Conservation (phyloP, 768 basidiomycete species). For the Boletus coccyginus region DNA sequence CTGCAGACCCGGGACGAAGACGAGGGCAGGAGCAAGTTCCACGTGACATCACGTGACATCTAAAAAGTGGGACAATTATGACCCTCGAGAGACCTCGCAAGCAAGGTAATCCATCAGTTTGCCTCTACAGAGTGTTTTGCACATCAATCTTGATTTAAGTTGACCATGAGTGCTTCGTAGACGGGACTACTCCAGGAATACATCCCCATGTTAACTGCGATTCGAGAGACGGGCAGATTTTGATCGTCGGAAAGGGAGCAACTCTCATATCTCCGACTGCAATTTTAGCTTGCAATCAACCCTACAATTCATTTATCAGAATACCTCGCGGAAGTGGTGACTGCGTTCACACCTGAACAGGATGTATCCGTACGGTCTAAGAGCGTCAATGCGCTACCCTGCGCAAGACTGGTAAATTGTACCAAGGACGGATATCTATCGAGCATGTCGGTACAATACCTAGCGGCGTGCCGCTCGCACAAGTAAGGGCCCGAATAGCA, state of each 20-base stretch:
- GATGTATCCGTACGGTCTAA: too few species aligned
- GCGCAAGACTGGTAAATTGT: neutral
- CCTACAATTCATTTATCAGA: neutral
- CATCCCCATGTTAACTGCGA: neutral
- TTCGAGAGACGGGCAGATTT: neutral
- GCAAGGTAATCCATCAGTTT: too few species aligned
- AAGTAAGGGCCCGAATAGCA: too few species aligned
- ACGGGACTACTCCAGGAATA: neutral
- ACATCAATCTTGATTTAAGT: neutral
- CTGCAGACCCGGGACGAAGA: too few species aligned
- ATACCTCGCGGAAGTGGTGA: neutral
- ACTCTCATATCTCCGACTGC: neutral
- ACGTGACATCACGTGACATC: too few species aligned
- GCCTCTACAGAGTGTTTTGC: neutral
- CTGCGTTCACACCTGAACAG: neutral
- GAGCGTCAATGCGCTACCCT: neutral
- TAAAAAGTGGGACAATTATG: too few species aligned
- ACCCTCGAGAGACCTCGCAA: too few species aligned
- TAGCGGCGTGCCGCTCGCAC: neutral
- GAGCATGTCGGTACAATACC: neutral
- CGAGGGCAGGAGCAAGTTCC: too few species aligned
- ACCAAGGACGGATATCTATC: neutral
- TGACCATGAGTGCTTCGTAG: neutral
- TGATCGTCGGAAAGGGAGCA: neutral
- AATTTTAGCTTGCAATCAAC: neutral